Base-by-base conservation (phyloP, 371 early-diverging fungal species). In the Mortierella sp. region DNA sequence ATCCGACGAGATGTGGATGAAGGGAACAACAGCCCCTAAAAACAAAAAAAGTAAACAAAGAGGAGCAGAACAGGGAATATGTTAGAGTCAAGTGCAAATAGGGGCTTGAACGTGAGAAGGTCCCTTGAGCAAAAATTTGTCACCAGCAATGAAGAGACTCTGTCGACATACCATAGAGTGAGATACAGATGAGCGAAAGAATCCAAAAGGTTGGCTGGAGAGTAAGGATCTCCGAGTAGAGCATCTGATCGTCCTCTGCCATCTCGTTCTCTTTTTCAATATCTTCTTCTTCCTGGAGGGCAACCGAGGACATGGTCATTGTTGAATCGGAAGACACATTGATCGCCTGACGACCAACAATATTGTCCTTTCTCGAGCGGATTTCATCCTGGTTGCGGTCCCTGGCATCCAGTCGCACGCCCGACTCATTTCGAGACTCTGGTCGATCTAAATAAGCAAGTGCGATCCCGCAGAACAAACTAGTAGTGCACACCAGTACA, bases 1-100 rank as follows among this genome's bases (percentile, higher is more conserved):
- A 73, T 88, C 90, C 3, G 90, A 90, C 3, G 83, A 76, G 45
- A 90, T 82, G 42, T 90, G 90, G 42, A 82, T 80, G 68, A 90
- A 90, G 0, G 90, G 90, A 19, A 81, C 79, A 5, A 88, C 84
- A 5, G 90, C 80, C 19, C 89, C 89, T 84, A 78, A 4, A 57
- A 72, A 48, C n/a, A 63, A 26, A 45, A 70, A 70, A 2, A 24
- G 44, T 70, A 28, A 70, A 52, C 21, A 26, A 57, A 26, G 26
- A 10, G 13, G 4, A 57, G 13, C 5, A 38, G 5, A 5, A 38
- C 42, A 38, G 26, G 11, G 10, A n/a, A n/a, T 57, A 26, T 58
- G n/a, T 50, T 47, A 65, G 21, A 28, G 60, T 31, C 31, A 24
- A 19, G 0, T 48, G 44, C 52, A 31, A 11, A 34, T 38, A 47